Conservation (phyloP, 176 grass and related monocot genomes). For the Puya raimondii region DNA sequence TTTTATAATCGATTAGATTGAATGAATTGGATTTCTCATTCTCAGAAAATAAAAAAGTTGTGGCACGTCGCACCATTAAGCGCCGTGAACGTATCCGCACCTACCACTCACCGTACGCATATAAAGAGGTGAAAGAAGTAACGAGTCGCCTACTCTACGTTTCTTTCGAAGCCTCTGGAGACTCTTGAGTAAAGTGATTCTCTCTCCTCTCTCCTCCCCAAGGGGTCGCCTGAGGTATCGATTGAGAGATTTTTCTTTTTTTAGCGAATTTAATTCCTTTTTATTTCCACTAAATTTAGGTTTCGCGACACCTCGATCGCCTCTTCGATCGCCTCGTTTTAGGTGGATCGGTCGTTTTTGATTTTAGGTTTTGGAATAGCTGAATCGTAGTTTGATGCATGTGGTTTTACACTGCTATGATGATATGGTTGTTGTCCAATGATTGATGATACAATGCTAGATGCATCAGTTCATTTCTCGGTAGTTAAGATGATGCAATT, state of each 20-base stretch:
- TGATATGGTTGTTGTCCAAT: neutral
- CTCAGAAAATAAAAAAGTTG: too few relatives aligned
- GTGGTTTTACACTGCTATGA: neutral
- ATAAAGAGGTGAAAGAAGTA: neutral
- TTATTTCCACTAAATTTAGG: neutral
- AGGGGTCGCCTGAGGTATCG: conserved; percentile 3
- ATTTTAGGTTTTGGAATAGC: neutral
- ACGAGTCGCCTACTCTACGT: neutral
- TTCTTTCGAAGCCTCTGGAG: neutral
- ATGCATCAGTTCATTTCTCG: neutral
- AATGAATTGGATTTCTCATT: too few relatives aligned
- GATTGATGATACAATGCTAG: neutral
- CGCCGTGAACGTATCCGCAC: neutral
- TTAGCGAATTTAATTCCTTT: neutral
- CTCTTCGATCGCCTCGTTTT: neutral
- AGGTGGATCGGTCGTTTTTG: neutral
- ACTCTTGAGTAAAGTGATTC: neutral
- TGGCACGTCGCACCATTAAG: neutral
- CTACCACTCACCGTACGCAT: too few relatives aligned
- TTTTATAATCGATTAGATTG: too few relatives aligned
- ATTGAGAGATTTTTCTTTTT: neutral
- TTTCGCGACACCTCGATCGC: neutral
- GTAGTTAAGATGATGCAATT: neutral
- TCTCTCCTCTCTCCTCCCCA: neutral
- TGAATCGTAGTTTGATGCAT: neutral